These are phyloP conservation scores for Mycogone perniciosa DNA, from an alignment of 2,329 filamentous ascomycete genomes.

Conservation along the genomic window DNA sequence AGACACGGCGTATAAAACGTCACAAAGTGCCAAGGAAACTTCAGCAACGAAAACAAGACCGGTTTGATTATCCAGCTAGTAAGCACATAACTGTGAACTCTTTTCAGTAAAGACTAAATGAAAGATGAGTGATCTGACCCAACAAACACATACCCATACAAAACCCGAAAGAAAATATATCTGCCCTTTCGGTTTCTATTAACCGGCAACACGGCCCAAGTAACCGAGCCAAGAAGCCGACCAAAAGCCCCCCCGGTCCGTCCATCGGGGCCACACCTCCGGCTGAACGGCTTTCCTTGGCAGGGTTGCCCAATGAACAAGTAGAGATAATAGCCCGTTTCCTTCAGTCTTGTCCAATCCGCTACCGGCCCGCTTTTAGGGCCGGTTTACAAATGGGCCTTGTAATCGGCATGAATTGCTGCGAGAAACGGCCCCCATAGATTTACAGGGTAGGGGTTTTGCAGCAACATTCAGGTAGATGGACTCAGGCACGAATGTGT, in stretches of 20 bases:
- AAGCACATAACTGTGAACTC: not conserved
- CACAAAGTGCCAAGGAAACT: not conserved
- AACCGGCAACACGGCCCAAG: not conserved
- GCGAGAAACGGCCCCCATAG: too few relatives aligned
- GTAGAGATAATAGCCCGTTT: too few relatives aligned
- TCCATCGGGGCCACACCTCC: constrained; percentile 1
- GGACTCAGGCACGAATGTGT: too few relatives aligned
- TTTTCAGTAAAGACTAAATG: not conserved
- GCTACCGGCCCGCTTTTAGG: constrained; percentile 8
- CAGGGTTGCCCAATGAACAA: not conserved
- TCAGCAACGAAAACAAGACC: not conserved
- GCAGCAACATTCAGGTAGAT: too few relatives aligned
- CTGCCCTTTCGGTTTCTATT: not conserved
- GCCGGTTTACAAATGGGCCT: not conserved
- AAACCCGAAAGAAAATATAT: too few relatives aligned
- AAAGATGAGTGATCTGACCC: not conserved
- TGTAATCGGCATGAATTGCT: too few relatives aligned
- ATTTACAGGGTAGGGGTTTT: too few relatives aligned
- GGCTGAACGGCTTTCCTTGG: not conserved
- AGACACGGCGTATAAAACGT: not conserved
- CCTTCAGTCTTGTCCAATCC: not conserved
- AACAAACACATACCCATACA: too few relatives aligned
- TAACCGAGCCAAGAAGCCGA: not conserved
- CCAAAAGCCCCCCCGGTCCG: not conserved
- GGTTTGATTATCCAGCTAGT: not conserved